Evolutionary conservation across 139 green algal species (phyloP).

Genomic region (Yamagishiella unicocca): DNA sequence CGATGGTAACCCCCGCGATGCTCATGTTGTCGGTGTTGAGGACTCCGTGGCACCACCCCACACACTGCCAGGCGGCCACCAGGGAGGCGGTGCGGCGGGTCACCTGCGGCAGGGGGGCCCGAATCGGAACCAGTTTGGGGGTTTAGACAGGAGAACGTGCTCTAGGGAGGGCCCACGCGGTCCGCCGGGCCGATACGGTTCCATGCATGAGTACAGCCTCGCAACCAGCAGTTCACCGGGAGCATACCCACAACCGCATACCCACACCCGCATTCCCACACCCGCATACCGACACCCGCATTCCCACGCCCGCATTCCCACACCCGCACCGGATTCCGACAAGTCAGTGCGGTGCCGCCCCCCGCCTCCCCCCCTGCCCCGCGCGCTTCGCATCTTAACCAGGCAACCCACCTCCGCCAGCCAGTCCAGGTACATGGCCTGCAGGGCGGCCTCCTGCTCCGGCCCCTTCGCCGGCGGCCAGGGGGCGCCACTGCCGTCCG

Average conservation of each 20-base stretch:
- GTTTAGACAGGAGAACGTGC: no score
- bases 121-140: no score
- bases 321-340: no score
- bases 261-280: no score
- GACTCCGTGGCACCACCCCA: constrained; percentile 73
- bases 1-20: constrained; percentile 72
- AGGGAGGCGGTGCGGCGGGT: constrained; percentile 59
- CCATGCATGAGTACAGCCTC: no score
- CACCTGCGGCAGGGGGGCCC: background rate
- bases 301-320: no score
- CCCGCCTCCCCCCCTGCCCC: background rate
- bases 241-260: no score
- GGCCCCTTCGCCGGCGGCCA: background rate
- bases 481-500: background rate
- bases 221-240: no score
- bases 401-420: constrained; percentile 53
- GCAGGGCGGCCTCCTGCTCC: background rate
- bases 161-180: no score
- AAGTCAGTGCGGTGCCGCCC: no score
- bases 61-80: constrained; percentile 68
- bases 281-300: no score
- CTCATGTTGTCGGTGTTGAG: constrained; percentile 85
- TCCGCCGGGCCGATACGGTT: no score
- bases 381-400: background rate
- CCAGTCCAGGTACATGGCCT: constrained; percentile 63